These are phyloP conservation scores for Scheffersomyces segobiensis DNA, from an alignment of 1,139 yeast species.

Conservation along the genomic window DNA sequence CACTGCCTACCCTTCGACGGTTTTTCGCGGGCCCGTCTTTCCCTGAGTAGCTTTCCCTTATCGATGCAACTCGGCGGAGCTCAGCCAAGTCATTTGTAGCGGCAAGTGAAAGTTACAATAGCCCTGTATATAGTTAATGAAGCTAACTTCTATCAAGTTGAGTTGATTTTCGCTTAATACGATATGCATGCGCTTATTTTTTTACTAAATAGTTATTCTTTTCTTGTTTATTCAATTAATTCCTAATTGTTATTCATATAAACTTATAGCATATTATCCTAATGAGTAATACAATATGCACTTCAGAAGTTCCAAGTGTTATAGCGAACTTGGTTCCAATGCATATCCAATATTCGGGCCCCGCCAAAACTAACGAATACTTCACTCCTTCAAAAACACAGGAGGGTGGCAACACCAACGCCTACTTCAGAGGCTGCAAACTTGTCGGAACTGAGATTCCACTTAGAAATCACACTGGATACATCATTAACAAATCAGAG, in stretches of 20 bases:
- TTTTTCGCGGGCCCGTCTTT: background rate
- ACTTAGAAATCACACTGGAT: slow-evolving; percentile 28
- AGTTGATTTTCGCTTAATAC: background rate
- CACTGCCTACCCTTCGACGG: background rate
- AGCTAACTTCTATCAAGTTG: background rate
- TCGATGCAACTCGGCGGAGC: background rate
- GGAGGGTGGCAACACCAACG: slow-evolving; percentile 18
- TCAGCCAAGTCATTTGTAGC: background rate
- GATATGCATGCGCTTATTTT: background rate
- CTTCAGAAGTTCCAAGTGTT: slow-evolving; percentile 11
- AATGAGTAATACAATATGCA: slow-evolving; percentile 11
- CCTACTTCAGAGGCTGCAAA: slow-evolving; percentile 44
- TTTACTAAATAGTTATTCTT: background rate
- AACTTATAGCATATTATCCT: background rate
- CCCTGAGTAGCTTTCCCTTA: background rate
- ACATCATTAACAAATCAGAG: slow-evolving; percentile 32
- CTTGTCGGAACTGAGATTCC: slow-evolving; percentile 30
- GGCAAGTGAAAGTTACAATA: background rate
- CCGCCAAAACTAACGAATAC: slow-evolving; percentile 37
- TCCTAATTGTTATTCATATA: too few species aligned
- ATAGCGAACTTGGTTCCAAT: slow-evolving; percentile 40
- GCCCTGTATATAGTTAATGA: background rate
- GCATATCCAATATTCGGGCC: slow-evolving; percentile 39
- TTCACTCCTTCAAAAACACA: slow-evolving; percentile 36
- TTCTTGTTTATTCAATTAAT: background rate